Evolutionary conservation across 345 rosid genomes (phyloP), one percentile per base, ranked within the genome.

Genomic region (Balakata baccata): DNA sequence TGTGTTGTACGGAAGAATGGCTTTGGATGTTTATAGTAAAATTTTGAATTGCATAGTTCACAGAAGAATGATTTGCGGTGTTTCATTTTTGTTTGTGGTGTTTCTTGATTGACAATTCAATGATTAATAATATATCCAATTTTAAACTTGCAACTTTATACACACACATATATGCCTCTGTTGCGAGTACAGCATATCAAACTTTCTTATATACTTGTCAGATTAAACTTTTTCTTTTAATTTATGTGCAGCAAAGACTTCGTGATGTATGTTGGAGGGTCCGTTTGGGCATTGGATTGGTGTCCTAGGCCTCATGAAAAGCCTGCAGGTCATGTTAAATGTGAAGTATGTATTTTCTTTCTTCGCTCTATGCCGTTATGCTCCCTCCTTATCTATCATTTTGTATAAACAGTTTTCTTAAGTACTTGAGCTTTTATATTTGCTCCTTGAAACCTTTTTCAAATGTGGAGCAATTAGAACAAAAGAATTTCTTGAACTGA

Each of bases 271-370:
- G 90, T 87, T 77, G 97, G 99, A 73, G 99, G 98, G 52, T 84
- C 96, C 62, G 89, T 89, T 82, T 95, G 92, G 98, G 92, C 89
- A 64, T 68, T 95, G 81, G 97, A 95, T 84, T 92, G 99, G 99
- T 89, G 97, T 69, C 99, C 99, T 57, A 80, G 86, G 77, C 71
- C 76, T 86, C 83, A 82, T 73, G 83, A 65, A 70, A 82, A 64
- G 80, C 79, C 85, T 46, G 89, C 76, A 67, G 70, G 68, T 76
- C 82, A 23, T 57, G 75, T 84, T 72, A 95, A 85, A 77, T 81
- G 87, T 57, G 96, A 95, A 97, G 98, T 92, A 82, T 75, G 10
- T 41, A 56, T 66, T 67, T 41, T 11, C 29, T 49, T 6, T 52
- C 45, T 70, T 43, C 3, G n/a, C 47, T 66, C 11, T 17, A 13